Evolutionary conservation across 2,329 filamentous ascomycete species (phyloP).

Genomic region (Onygena corvina): DNA sequence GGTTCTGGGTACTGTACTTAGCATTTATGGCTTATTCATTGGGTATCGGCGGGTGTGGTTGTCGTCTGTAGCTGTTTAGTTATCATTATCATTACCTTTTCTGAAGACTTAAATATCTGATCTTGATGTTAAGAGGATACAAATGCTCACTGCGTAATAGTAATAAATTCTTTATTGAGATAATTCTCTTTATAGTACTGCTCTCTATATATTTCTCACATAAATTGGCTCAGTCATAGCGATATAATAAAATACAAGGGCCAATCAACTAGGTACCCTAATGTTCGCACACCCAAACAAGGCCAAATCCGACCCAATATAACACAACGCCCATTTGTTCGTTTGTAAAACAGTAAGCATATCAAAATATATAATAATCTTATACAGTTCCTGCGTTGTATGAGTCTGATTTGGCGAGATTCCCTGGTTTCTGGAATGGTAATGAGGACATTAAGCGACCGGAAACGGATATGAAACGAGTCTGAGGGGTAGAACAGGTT

Average conservation of each 20-base stretch:
- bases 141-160: no score
- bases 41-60: not conserved
- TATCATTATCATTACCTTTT: no score
- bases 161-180: no score
- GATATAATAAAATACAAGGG: no score
- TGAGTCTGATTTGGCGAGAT: not conserved
- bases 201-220: no score
- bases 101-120: no score
- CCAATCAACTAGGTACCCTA: no score
- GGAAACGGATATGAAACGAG: constrained; percentile 26
- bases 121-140: no score
- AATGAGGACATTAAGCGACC: constrained; percentile 13
- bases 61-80: not conserved
- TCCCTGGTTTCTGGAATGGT: constrained; percentile 15
- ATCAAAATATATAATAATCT: not conserved
- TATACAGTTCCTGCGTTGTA: not conserved
- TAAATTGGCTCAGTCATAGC: no score
- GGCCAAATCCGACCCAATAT: no score
- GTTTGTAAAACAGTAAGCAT: not conserved
- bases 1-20: not conserved
- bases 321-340: not conserved
- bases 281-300: no score
- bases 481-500: constrained; percentile 26
- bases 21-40: not conserved
- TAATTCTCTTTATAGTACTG: no score